These are phyloP conservation scores for Alternaria tenuissima DNA, from an alignment of 2,329 filamentous ascomycete genomes.

Conservation along the genomic window DNA sequence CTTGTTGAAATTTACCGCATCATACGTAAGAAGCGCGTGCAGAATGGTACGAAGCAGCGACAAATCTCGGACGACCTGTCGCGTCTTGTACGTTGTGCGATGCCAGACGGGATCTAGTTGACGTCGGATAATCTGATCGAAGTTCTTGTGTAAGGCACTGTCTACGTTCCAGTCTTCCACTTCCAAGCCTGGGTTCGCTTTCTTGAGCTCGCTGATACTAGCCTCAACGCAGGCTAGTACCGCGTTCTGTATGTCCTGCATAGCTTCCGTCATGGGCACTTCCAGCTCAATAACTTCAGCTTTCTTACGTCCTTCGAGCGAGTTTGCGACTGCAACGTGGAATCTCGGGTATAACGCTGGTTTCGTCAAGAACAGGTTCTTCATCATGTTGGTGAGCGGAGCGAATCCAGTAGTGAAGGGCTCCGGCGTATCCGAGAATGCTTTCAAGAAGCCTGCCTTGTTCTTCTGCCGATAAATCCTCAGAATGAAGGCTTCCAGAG, in stretches of 20 bases:
- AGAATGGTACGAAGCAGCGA: slow-evolving; percentile 83
- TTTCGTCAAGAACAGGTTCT: slow-evolving; percentile 89
- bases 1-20: slow-evolving; percentile 89
- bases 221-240: slow-evolving; percentile 96
- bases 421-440: slow-evolving; percentile 93
- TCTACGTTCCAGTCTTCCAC: slow-evolving; percentile 98
- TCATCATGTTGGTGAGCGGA: slow-evolving; percentile 87
- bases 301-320: slow-evolving; percentile 88
- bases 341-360: slow-evolving; percentile 92
- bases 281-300: slow-evolving; percentile 97
- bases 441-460: slow-evolving; percentile 91
- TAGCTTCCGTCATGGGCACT: slow-evolving; percentile 92
- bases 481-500: slow-evolving; percentile 92
- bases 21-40: slow-evolving; percentile 81
- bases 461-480: slow-evolving; percentile 95
- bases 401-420: slow-evolving; percentile 89
- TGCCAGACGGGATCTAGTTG: slow-evolving; percentile 98
- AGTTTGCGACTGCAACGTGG: slow-evolving; percentile 87
- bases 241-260: slow-evolving; percentile 92
- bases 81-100: slow-evolving; percentile 91
- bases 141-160: slow-evolving; percentile 89
- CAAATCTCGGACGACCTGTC: slow-evolving; percentile 91
- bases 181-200: slow-evolving; percentile 86
- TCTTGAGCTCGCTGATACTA: slow-evolving; percentile 92
- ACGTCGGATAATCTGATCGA: slow-evolving; percentile 85